A percentile compares a stretch with the other conserved stretches of the same genome.
Conservation (phyloP, 495 filamentous ascomycete genomes). For the Aspergillus saccharolyticus region DNA sequence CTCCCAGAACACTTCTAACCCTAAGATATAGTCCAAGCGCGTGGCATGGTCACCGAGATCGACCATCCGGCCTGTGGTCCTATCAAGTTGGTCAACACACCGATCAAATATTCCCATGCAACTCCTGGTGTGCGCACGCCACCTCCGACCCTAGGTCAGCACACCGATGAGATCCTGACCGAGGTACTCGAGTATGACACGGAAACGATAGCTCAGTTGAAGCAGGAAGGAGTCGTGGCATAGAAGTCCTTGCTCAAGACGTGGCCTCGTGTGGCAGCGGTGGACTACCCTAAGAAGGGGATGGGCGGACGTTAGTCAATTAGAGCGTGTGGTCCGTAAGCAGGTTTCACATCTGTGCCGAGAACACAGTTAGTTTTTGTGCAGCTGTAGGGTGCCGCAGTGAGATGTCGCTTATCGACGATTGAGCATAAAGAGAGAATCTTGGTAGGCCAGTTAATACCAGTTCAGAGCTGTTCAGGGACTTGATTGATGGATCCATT, state of each 20-base stretch:
- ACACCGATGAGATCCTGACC: slow-evolving; percentile 79
- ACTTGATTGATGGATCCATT: background rate
- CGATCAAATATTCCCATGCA: slow-evolving; percentile 87
- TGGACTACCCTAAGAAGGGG: background rate
- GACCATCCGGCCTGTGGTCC: slow-evolving; percentile 78
- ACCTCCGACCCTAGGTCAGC: slow-evolving; percentile 84
- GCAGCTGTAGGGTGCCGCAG: background rate
- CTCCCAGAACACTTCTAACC: background rate
- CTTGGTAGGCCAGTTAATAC: no score
- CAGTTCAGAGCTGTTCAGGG: no score
- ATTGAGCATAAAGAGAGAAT: no score
- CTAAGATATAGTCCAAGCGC: slow-evolving; percentile 56
- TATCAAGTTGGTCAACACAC: slow-evolving; percentile 90
- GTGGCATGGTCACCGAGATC: slow-evolving; percentile 83
- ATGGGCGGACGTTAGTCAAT: no score
- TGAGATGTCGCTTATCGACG: background rate
- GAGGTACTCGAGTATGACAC: slow-evolving; percentile 60
- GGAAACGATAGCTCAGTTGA: slow-evolving; percentile 57
- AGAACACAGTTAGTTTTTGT: background rate
- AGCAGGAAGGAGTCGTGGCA: slow-evolving; percentile 63
- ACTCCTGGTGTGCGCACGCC: slow-evolving; percentile 70
- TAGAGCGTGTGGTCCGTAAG: background rate
- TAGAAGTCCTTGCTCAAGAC: slow-evolving; percentile 26
- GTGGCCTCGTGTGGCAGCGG: background rate
- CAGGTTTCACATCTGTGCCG: background rate